Evolutionary conservation across 2,329 filamentous ascomycete species (phyloP).

Genomic region (Aspergillus proliferans): DNA sequence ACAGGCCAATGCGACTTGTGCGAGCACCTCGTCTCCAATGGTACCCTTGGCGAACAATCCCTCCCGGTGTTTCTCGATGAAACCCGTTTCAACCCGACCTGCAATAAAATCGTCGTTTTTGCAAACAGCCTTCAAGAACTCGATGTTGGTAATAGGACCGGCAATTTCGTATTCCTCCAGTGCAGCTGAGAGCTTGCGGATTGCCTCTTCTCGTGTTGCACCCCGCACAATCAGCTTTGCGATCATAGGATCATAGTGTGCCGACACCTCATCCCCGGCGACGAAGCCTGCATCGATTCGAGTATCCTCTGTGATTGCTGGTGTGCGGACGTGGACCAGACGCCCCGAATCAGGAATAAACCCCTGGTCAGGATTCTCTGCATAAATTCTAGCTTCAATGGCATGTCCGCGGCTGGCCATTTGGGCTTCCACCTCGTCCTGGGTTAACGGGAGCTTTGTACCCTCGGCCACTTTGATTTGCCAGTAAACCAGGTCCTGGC

Average conservation of each 20-base stretch:
- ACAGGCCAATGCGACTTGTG: conserved; percentile 78
- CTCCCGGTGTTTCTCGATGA: conserved; percentile 80
- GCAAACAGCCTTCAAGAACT: conserved; percentile 88
- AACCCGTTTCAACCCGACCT: conserved; percentile 90
- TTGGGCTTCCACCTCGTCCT: conserved; percentile 58
- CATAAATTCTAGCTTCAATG: conserved; percentile 94
- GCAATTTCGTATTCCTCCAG: conserved; percentile 88
- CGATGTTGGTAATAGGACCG: conserved; percentile 89
- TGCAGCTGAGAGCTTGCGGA: conserved; percentile 73
- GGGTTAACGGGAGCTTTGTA: conserved; percentile 59
- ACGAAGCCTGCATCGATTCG: conserved; percentile 92
- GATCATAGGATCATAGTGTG: conserved; percentile 98
- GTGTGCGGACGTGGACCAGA: conserved; percentile 74
- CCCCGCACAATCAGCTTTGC: conserved; percentile 93
- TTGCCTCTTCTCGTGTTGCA: conserved; percentile 67
- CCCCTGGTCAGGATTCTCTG: conserved; percentile 83
- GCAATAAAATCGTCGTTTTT: conserved; percentile 72
- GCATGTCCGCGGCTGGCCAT: conserved; percentile 76
- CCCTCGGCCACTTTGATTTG: conserved; percentile 81
- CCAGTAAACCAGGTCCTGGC: conserved; percentile 83
- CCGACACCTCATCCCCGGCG: conserved; percentile 83
- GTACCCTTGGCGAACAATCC: conserved; percentile 65
- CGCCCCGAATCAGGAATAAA: conserved; percentile 93
- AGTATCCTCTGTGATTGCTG: conserved; percentile 62
- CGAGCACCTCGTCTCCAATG: conserved; percentile 67